Percentiles rank a stretch among this genome's conserved stretches.
Conservation (phyloP, 2,329 filamentous ascomycete genomes). For the Trichoderma harzianum region DNA sequence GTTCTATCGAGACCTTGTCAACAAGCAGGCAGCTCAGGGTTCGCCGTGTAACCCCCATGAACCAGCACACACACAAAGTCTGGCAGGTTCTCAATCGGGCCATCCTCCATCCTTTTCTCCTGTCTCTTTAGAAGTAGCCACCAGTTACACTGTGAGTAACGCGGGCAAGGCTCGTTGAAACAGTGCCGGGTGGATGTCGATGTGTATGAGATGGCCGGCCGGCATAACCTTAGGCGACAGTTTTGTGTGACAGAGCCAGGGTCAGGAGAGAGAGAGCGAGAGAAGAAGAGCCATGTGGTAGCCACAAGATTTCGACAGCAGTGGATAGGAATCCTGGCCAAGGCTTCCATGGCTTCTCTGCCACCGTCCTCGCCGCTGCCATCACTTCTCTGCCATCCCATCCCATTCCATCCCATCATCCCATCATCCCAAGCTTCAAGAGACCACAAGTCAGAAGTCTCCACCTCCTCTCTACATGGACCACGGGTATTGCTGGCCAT, state of each 20-base stretch:
- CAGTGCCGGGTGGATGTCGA: constrained; percentile 8
- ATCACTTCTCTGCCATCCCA: not conserved
- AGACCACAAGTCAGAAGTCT: not conserved
- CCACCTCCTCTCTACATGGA: not conserved
- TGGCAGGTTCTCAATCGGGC: not conserved
- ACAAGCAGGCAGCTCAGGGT: constrained; percentile 12
- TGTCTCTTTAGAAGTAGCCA: constrained; percentile 3
- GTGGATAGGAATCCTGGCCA: not conserved
- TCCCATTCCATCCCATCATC: not conserved
- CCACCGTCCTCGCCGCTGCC: not conserved
- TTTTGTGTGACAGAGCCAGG: not conserved
- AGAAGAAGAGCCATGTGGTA: not conserved
- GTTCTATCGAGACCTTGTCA: not conserved
- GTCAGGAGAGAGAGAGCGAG: not conserved
- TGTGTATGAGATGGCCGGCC: constrained; percentile 11
- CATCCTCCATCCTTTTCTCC: not conserved
- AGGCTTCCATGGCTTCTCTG: not conserved
- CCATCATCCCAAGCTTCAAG: not conserved
- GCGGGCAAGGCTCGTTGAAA: constrained; percentile 16
- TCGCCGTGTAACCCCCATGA: not conserved
- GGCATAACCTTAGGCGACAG: constrained; percentile 7
- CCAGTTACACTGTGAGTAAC: constrained; percentile 10
- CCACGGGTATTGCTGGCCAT: not conserved
- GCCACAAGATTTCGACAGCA: not conserved
- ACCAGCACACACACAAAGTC: not conserved